A percentile compares a stretch with the other conserved stretches of the same genome.
phyloP scores from a whole-genome alignment of 1,284 basidiomycete genomes.

The Puccinia brachypodii region DNA sequence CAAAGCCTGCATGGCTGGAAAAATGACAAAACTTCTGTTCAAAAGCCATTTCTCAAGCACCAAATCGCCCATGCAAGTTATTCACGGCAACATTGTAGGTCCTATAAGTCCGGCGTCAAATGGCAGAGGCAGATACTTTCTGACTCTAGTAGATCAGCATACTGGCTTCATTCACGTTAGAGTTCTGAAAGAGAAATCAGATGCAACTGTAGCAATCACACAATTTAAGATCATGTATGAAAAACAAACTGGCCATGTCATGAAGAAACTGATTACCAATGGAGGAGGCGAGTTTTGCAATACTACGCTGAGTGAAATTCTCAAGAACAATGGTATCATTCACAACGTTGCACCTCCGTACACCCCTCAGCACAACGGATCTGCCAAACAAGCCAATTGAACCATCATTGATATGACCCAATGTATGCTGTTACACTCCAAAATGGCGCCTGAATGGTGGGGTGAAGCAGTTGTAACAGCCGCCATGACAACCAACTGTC shows the following conservation, averaged over 20 bases:
- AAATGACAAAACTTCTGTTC: too few species aligned
- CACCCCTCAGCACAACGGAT: conserved; percentile 57
- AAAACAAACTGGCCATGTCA: neutral
- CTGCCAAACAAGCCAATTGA: conserved; percentile 54
- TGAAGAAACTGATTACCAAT: neutral
- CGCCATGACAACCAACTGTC: conserved; percentile 57
- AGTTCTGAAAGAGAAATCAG: too few species aligned
- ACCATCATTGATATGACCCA: conserved; percentile 54
- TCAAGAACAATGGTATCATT: conserved; percentile 55
- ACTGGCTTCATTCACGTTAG: too few species aligned
- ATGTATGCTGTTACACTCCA: conserved; percentile 54
- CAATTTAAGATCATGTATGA: neutral
- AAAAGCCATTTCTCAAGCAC: too few species aligned
- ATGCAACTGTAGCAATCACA: too few species aligned
- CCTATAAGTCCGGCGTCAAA: too few species aligned
- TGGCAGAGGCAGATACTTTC: too few species aligned
- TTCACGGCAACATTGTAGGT: too few species aligned
- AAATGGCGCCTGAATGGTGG: conserved; percentile 56
- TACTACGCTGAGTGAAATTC: neutral
- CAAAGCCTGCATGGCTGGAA: too few species aligned
- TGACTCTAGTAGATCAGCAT: too few species aligned
- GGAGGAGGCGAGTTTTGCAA: neutral
- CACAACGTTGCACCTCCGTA: conserved; percentile 57
- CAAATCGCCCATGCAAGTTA: too few species aligned
- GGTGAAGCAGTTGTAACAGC: conserved; percentile 55